phyloP scores from a whole-genome alignment of 2,329 filamentous ascomycete species.

The Macroventuria anomochaeta region DNA sequence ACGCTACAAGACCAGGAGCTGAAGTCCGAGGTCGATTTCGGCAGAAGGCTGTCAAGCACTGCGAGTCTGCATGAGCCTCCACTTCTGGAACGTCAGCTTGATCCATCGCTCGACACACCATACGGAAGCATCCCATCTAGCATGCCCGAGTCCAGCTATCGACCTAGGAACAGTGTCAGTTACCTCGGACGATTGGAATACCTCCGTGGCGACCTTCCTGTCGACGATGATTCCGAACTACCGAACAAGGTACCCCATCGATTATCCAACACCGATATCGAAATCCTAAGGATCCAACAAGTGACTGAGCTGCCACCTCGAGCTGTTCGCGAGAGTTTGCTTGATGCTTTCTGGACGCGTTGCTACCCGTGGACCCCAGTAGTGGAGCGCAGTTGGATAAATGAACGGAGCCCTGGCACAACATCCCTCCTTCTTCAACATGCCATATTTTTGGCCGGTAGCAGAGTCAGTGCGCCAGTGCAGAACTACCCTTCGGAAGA shows the following conservation, averaged over 20 bases:
- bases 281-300: constrained; percentile 38
- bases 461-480: constrained; percentile 49
- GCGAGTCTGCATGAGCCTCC: constrained; percentile 31
- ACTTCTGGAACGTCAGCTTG: constrained; percentile 24
- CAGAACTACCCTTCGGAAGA: constrained; percentile 41
- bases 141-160: constrained; percentile 23
- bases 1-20: constrained; percentile 20
- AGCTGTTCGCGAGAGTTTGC: constrained; percentile 45
- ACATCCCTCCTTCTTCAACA: constrained; percentile 44
- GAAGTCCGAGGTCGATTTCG: constrained; percentile 28
- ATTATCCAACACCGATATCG: constrained; percentile 37
- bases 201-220: constrained; percentile 42
- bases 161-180: constrained; percentile 34
- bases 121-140: constrained; percentile 22
- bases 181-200: constrained; percentile 45
- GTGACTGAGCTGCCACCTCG: constrained; percentile 40
- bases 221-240: constrained; percentile 41
- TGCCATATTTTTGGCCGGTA: constrained; percentile 52
- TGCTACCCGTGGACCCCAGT: constrained; percentile 54
- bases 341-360: constrained; percentile 51
- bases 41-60: constrained; percentile 30
- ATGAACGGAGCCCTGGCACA: constrained; percentile 37
- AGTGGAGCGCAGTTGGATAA: constrained; percentile 50
- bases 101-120: constrained; percentile 26
- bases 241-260: constrained; percentile 38